A percentile compares a stretch with the other conserved stretches of the same genome.
Evolutionary conservation across 108 stramenopile genomes (phyloP).

Genomic region (Cyclotella sp.): DNA sequence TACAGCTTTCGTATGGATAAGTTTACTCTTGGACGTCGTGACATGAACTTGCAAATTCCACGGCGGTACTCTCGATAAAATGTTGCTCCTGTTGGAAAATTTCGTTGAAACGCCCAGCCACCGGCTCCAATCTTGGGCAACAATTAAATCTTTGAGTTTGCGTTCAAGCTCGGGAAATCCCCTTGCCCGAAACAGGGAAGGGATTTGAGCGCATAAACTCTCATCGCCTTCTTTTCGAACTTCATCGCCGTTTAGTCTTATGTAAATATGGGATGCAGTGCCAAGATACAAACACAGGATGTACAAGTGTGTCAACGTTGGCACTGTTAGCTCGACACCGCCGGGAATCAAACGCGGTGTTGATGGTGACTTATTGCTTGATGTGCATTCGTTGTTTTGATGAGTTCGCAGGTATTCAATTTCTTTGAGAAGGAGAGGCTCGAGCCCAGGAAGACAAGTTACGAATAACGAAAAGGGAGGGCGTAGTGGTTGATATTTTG

Average conservation of each 20-base stretch:
- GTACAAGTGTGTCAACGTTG: slow-evolving; percentile 49
- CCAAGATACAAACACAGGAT: slow-evolving; percentile 68
- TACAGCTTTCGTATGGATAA: slow-evolving; percentile 73
- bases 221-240: neutral
- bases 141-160: slow-evolving; percentile 62
- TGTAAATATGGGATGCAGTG: slow-evolving; percentile 65
- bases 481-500: slow-evolving; percentile 11
- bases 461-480: slow-evolving; percentile 52
- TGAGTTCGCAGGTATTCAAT: slow-evolving; percentile 47
- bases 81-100: neutral
- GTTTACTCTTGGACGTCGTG: slow-evolving; percentile 64
- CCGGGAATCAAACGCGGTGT: slow-evolving; percentile 13
- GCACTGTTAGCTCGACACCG: slow-evolving; percentile 45
- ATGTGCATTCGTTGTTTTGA: neutral
- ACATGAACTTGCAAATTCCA: slow-evolving; percentile 61
- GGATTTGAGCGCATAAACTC: slow-evolving; percentile 5
- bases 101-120: slow-evolving; percentile 26
- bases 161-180: slow-evolving; percentile 70
- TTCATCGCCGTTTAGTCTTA: slow-evolving; percentile 39
- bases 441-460: slow-evolving; percentile 78
- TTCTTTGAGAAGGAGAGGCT: slow-evolving; percentile 60
- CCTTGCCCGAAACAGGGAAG: slow-evolving; percentile 59
- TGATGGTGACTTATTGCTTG: neutral
- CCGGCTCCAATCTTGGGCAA: slow-evolving; percentile 54
- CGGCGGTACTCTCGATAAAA: neutral